Base-by-base conservation (phyloP, 2,329 filamentous ascomycete genomes). In the Monilinia aucupariae region DNA sequence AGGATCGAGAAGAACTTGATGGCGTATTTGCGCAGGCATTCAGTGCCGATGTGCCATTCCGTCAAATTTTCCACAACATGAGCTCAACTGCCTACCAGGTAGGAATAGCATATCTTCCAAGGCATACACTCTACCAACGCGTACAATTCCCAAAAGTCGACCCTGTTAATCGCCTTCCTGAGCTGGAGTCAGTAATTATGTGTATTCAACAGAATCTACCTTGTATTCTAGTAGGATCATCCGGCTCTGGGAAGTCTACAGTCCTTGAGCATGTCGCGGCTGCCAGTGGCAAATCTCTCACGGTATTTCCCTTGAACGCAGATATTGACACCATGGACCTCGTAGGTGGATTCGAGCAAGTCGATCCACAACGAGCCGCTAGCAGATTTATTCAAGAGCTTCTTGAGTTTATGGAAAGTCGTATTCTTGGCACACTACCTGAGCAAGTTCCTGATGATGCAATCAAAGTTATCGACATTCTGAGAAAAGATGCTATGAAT, bases 251-350 rank as follows among this genome's bases (percentile, higher is more conserved):
- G 34, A 99, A 99, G 76, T 93, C 91, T 1, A 83, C 85, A 6
- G 80, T 96, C 6, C 78, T 99, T 17, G 83, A 88, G 64, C 87
- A 93, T 67, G 81, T 96, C 34, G 92, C 94, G n/a, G 87, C 89
- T 15, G 77, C 89, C 30, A 85, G 85, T 49, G 94, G 94, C 30
- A 88, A 88, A 62, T 81, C 85, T 1, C 78, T 97, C 4, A 83
- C 92, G 39, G 89, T 91, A 20, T 90, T 97, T 70, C 87, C 92
- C 0, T 85, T 99, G 77, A 99, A 96, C 73, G 88, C 92, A 8
- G 96, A 99, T 70, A 90, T 96, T 51, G 94, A 99, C 74, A 92
- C 93, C 0, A 96, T 96, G 86, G 94, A 99, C 75, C 84, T 99
- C 62, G 91, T 99, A 63, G 94, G 94, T 71, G 94, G 94, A 0